A percentile compares a stretch with the other conserved stretches of the same genome.
These are phyloP conservation scores for Cylindrotheca closterium DNA, from an alignment of 108 stramenopile species.

Conservation along the genomic window DNA sequence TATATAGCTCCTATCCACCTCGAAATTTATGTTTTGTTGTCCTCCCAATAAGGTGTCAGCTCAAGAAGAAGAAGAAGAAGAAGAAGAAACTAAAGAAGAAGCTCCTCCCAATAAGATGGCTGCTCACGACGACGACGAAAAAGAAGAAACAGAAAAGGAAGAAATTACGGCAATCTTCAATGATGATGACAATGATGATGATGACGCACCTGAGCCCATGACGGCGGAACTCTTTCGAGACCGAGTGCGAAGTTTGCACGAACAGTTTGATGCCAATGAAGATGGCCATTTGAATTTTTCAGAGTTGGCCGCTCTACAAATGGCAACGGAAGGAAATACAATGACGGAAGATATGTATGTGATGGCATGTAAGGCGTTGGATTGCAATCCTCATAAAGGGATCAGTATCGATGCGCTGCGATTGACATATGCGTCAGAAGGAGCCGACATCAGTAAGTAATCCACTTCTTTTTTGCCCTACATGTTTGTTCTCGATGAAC, in stretches of 20 bases:
- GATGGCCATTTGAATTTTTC: slow-evolving; percentile 44
- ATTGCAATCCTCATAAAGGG: slow-evolving; percentile 40
- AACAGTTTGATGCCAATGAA: slow-evolving; percentile 45
- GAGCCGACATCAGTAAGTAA: slow-evolving; percentile 29
- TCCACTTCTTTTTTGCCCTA: not conserved
- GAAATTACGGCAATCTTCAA: slow-evolving; percentile 10
- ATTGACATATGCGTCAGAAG: slow-evolving; percentile 51
- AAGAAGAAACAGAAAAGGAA: slow-evolving; percentile 5
- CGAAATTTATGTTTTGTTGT: no score
- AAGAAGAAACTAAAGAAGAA: no score
- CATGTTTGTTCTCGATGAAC: not conserved
- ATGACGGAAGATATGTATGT: slow-evolving; percentile 44
- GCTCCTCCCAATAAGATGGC: no score
- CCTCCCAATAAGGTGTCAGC: no score
- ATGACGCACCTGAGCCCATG: slow-evolving; percentile 3
- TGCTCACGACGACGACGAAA: no score
- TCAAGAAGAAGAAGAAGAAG: no score
- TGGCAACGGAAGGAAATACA: slow-evolving; percentile 28
- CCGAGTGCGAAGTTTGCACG: slow-evolving; percentile 32
- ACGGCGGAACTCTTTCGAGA: slow-evolving; percentile 34
- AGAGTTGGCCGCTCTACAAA: slow-evolving; percentile 40
- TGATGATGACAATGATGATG: slow-evolving; percentile 13
- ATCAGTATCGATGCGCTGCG: slow-evolving; percentile 41
- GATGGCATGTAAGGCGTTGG: slow-evolving; percentile 39
- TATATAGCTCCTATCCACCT: no score